These are phyloP conservation scores for Spergularia marina DNA, from an alignment of 148 eudicot species.

Conservation along the genomic window DNA sequence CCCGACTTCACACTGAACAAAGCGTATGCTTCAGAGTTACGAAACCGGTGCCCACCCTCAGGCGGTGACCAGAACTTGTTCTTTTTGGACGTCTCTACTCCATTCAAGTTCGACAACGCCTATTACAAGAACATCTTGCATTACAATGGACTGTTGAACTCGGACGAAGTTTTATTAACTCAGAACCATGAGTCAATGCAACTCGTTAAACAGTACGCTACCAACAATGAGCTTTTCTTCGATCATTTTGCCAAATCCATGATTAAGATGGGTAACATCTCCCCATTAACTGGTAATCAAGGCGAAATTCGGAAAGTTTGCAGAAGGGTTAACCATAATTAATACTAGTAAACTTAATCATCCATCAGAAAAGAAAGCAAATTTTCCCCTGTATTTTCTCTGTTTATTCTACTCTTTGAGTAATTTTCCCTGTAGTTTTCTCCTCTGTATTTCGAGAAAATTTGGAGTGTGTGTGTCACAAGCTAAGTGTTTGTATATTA, in stretches of 20 bases:
- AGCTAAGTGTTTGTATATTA: background rate
- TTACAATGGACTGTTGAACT: slow-evolving; percentile 44
- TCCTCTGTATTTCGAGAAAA: background rate
- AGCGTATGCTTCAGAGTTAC: slow-evolving; percentile 50
- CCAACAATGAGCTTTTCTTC: slow-evolving; percentile 51
- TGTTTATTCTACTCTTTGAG: background rate
- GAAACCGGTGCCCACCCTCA: slow-evolving; percentile 60
- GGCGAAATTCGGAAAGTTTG: slow-evolving; percentile 76
- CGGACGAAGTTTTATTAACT: slow-evolving; percentile 58
- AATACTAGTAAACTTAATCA: background rate
- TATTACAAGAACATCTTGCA: slow-evolving; percentile 60
- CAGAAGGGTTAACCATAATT: slow-evolving; percentile 60
- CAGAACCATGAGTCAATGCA: slow-evolving; percentile 37
- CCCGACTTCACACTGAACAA: slow-evolving; percentile 54
- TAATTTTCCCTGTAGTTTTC: background rate
- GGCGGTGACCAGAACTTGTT: slow-evolving; percentile 85
- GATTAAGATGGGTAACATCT: slow-evolving; percentile 73
- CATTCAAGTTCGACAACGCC: slow-evolving; percentile 53
- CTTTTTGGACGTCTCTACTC: slow-evolving; percentile 43
- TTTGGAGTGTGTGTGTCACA: background rate
- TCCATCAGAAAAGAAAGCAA: too few species aligned
- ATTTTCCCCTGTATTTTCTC: slow-evolving; percentile 15
- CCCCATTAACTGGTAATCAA: slow-evolving; percentile 58
- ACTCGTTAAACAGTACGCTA: slow-evolving; percentile 63
- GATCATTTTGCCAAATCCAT: slow-evolving; percentile 75